Percentiles rank a stretch among this genome's conserved stretches.
Conservation (phyloP, 352 stramenopile genomes). For the Thalassiosira ordinaria region DNA sequence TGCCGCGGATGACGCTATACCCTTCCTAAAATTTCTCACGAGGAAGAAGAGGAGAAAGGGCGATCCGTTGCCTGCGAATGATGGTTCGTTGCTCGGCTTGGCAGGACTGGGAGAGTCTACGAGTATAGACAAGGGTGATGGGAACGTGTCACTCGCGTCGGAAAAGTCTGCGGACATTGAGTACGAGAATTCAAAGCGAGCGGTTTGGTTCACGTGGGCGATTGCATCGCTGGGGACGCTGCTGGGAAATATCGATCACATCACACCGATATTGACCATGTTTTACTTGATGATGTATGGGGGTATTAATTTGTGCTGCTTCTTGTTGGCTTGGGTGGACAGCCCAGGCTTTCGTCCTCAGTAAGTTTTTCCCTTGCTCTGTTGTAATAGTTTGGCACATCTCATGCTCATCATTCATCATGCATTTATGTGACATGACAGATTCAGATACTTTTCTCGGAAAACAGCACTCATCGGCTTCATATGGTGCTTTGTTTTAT, state of each 20-base stretch:
- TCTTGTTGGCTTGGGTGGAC: constrained; percentile 76
- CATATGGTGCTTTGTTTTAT: constrained; percentile 81
- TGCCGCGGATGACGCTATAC: constrained; percentile 82
- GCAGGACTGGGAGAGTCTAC: constrained; percentile 19
- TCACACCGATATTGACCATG: constrained; percentile 88
- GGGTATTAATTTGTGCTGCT: constrained; percentile 87
- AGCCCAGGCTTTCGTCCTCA: constrained; percentile 85
- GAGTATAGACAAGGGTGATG: constrained; percentile 18
- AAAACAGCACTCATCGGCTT: constrained; percentile 78
- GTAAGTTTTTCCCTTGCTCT: constrained; percentile 57
- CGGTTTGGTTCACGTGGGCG: constrained; percentile 78
- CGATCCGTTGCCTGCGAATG: background rate
- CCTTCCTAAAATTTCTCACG: constrained; percentile 77
- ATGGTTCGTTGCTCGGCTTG: constrained; percentile 1
- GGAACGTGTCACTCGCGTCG: background rate
- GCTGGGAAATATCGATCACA: constrained; percentile 87
- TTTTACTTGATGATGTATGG: constrained; percentile 88
- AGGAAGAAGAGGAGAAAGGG: constrained; percentile 48
- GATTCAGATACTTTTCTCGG: constrained; percentile 80
- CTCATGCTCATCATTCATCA: background rate
- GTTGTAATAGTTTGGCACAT: constrained; percentile 16
- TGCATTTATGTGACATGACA: background rate
- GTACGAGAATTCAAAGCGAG: constrained; percentile 47
- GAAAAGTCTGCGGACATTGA: constrained; percentile 44
- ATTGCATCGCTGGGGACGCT: constrained; percentile 80